Percentiles rank a stretch among this genome's conserved stretches.
phyloP scores from a whole-genome alignment of 441 rosid genomes.

The Hypseocharis bilobata region DNA sequence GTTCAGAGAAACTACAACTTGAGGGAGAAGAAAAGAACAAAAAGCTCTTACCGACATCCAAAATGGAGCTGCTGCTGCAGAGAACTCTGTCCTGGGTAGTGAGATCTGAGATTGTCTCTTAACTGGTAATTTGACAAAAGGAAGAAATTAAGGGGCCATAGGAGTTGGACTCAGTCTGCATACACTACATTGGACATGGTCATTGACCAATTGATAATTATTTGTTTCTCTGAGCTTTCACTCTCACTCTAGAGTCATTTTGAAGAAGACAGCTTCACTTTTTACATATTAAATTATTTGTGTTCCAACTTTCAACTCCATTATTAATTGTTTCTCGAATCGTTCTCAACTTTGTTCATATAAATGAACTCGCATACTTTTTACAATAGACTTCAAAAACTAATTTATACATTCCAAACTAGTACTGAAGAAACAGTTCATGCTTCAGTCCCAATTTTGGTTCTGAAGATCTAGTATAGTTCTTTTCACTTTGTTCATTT shows the following conservation, averaged over 20 bases:
- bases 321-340: too few relatives aligned
- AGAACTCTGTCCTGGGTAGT: not conserved
- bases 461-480: too few relatives aligned
- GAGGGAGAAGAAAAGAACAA: not conserved
- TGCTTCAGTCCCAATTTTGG: too few relatives aligned
- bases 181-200: not conserved
- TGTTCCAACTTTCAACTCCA: too few relatives aligned
- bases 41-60: constrained; percentile 47
- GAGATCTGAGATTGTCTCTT: not conserved
- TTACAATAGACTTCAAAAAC: too few relatives aligned
- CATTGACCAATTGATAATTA: constrained; percentile 3
- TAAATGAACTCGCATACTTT: too few relatives aligned
- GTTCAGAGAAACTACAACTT: not conserved
- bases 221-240: not conserved
- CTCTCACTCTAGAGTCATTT: not conserved
- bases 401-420: too few relatives aligned
- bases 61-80: constrained; percentile 22
- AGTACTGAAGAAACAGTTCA: too few relatives aligned
- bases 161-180: not conserved
- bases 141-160: not conserved
- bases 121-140: not conserved
- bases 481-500: too few relatives aligned
- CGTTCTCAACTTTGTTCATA: too few relatives aligned
- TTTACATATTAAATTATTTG: too few relatives aligned
- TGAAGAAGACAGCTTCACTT: not conserved